These are phyloP conservation scores for Chenopodium album DNA, from an alignment of 148 eudicot genomes.

Conservation along the genomic window DNA sequence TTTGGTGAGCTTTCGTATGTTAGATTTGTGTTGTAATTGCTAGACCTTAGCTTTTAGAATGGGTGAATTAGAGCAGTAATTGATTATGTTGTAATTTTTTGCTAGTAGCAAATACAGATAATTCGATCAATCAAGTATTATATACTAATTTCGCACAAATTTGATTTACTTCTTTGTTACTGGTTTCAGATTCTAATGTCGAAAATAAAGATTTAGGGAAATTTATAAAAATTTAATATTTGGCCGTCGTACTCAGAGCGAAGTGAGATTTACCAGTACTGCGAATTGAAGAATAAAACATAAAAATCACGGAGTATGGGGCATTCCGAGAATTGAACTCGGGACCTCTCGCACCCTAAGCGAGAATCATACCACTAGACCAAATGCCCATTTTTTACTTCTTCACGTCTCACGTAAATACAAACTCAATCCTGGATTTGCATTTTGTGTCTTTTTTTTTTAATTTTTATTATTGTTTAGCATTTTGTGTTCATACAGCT, in stretches of 20 bases:
- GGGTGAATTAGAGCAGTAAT: background rate
- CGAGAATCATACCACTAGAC: slow-evolving; percentile 78
- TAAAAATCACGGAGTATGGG: background rate
- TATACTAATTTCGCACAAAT: background rate
- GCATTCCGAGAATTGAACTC: slow-evolving; percentile 49
- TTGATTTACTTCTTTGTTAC: background rate
- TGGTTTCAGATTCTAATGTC: no score
- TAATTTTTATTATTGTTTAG: no score
- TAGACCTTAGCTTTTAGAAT: background rate
- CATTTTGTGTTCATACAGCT: no score
- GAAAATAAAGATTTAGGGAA: slow-evolving; percentile 16
- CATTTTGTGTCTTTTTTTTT: no score
- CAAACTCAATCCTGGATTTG: no score
- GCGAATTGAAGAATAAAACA: no score
- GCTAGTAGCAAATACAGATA: background rate
- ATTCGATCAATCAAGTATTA: background rate
- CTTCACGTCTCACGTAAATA: no score
- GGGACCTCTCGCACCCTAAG: slow-evolving; percentile 62
- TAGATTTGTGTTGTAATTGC: background rate
- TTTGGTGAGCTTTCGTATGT: background rate
- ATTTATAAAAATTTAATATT: slow-evolving; percentile 44
- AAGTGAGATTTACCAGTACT: background rate
- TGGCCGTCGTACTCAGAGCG: slow-evolving; percentile 61
- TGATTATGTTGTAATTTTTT: background rate
- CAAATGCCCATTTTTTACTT: slow-evolving; percentile 39